Evolutionary conservation across 495 filamentous ascomycete species (phyloP), one percentile per base, ranked within the genome.

Genomic region (Penicillium egyptiacum): DNA sequence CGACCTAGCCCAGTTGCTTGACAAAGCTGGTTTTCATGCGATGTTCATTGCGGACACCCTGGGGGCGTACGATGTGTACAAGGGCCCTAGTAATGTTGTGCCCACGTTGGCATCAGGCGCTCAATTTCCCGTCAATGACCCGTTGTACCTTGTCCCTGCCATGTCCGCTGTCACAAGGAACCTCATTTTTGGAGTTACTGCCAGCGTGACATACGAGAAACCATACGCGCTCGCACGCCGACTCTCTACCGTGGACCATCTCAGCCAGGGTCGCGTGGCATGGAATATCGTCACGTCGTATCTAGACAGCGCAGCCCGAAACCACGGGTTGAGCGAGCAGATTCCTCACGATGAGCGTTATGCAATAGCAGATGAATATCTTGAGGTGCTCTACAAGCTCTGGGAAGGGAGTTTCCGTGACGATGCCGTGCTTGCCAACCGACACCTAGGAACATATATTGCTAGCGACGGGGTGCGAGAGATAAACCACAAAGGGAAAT

Each of bases 231-330:
- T 86, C 4, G 82, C 83, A 0, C 74, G 82, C 26, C 70, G 83
- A 39, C 67, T 86, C 33, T 79, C 80, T 0, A 87, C 83, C 0
- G 71, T 85, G 8, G 84, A 86, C 53, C 82, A 86, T 66, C 71
- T 86, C 23, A 81, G 77, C 31, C 76, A 81, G 42, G 83, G 83
- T 30, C 71, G 81, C 41, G 54, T 82, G 42, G 79, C 78, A 35
- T 83, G 81, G 83, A 84, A 85, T 63, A 79, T 86, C 35, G 83
- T 86, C 5, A 85, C 81, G 0, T 79, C 79, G 31, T 85, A 85
- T 60, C 68, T 85, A 11, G 81, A 85, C 61, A 80, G 76, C 42
- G 82, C 83, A 1, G 82, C 83, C 0, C 69, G 72, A 31, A 85
- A 85, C 68, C 58, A 84, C 28, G 78, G 79, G 7, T 59, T 71